These are phyloP conservation scores for Bolboschoenus planiculmis DNA, from an alignment of 176 grass and related monocot species.

Conservation along the genomic window DNA sequence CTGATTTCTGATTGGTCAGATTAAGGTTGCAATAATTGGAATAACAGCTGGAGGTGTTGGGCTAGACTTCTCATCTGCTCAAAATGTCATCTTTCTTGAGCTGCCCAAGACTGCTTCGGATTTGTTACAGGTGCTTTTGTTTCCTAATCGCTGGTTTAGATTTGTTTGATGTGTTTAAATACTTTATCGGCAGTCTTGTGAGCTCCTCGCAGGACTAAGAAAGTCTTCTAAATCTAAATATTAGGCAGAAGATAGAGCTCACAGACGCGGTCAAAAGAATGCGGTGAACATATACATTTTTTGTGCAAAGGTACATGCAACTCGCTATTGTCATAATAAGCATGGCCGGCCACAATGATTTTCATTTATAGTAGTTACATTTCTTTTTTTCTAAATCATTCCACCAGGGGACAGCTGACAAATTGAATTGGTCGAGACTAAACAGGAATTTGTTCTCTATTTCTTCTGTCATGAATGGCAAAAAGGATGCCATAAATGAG, in stretches of 20 bases:
- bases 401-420: constrained; percentile 64
- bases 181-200: not conserved
- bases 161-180: constrained; percentile 7
- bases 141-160: not conserved
- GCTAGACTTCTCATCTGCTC: constrained; percentile 82
- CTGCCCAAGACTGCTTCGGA: constrained; percentile 84
- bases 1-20: constrained; percentile 39
- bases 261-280: constrained; percentile 86
- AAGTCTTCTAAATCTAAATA: constrained; percentile 22
- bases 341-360: not conserved
- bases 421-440: constrained; percentile 68
- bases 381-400: constrained; percentile 4
- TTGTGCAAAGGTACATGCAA: constrained; percentile 65
- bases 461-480: constrained; percentile 90
- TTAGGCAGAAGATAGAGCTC: constrained; percentile 97
- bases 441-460: constrained; percentile 77
- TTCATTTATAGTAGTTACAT: not conserved
- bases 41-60: constrained; percentile 89
- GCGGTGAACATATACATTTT: constrained; percentile 98
- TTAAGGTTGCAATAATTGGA: constrained; percentile 93
- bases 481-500: constrained; percentile 82
- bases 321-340: not conserved
- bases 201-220: constrained; percentile 7
- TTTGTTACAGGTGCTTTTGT: constrained; percentile 65
- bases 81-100: constrained; percentile 94